A percentile compares a stretch with the other conserved stretches of the same genome.
These are phyloP conservation scores for Lentinula lateritia DNA, from an alignment of 768 basidiomycete species.

Conservation along the genomic window DNA sequence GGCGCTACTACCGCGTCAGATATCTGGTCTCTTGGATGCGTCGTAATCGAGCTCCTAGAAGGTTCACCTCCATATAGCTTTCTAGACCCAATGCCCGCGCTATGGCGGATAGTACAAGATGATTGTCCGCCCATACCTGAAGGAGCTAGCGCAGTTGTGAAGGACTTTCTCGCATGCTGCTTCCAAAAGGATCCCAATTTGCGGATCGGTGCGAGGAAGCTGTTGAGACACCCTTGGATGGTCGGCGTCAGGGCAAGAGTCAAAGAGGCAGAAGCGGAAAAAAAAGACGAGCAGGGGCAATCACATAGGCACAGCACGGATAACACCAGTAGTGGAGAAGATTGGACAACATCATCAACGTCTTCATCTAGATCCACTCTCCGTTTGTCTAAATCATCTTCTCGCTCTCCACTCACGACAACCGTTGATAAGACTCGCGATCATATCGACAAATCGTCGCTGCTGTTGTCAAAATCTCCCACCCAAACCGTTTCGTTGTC, in stretches of 20 bases:
- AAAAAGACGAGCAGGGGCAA: conserved; percentile 24
- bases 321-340: conserved; percentile 39
- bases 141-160: conserved; percentile 89
- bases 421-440: background rate
- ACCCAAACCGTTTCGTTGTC: background rate
- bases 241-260: conserved; percentile 25
- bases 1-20: conserved; percentile 97
- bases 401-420: background rate
- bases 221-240: conserved; percentile 97
- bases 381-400: background rate
- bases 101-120: conserved; percentile 98
- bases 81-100: conserved; percentile 95
- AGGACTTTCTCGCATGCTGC: conserved; percentile 95
- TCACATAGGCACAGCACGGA: background rate
- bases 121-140: conserved; percentile 97
- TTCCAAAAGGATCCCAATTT: conserved; percentile 98
- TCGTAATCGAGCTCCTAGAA: conserved; percentile 92
- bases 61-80: conserved; percentile 94
- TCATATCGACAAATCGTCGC: background rate
- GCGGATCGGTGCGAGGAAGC: conserved; percentile 89
- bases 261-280: conserved; percentile 23
- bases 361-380: background rate
- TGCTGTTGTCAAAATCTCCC: background rate
- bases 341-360: background rate
- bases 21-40: conserved; percentile 97